phyloP scores from a whole-genome alignment of 2,329 filamentous ascomycete genomes.

The Arthrobotrys entomopaga region DNA sequence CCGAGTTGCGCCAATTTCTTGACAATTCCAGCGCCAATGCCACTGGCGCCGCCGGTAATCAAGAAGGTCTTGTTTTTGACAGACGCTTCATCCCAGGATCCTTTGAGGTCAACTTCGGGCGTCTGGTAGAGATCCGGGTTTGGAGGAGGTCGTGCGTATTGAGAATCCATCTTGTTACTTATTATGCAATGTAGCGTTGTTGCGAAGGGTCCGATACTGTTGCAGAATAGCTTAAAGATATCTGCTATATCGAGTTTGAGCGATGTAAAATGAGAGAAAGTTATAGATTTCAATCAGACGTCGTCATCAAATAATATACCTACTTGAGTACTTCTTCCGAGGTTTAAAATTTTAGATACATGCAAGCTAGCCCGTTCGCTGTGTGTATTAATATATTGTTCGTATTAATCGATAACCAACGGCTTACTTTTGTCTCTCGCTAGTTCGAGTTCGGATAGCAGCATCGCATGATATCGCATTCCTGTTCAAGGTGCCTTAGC shows the following conservation, averaged over 20 bases:
- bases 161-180: slow-evolving; percentile 39
- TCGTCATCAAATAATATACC: too few species aligned
- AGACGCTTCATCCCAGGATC: slow-evolving; percentile 64
- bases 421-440: too few species aligned
- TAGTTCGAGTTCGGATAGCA: neutral
- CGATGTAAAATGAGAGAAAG: too few species aligned
- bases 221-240: neutral
- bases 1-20: slow-evolving; percentile 68
- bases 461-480: neutral
- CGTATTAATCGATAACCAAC: slow-evolving; percentile 1
- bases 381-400: neutral
- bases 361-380: neutral
- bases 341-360: slow-evolving; percentile 14
- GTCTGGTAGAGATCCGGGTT: slow-evolving; percentile 61
- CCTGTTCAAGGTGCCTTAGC: neutral
- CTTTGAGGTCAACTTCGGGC: slow-evolving; percentile 64
- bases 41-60: slow-evolving; percentile 73
- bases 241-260: neutral
- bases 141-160: slow-evolving; percentile 43
- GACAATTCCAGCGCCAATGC: slow-evolving; percentile 69
- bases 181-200: neutral
- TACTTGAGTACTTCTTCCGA: too few species aligned
- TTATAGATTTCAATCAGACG: too few species aligned
- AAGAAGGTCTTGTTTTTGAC: slow-evolving; percentile 70
- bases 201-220: neutral